These are phyloP conservation scores for Neltuma alba DNA, from an alignment of 306 rosid genomes.

Conservation along the genomic window DNA sequence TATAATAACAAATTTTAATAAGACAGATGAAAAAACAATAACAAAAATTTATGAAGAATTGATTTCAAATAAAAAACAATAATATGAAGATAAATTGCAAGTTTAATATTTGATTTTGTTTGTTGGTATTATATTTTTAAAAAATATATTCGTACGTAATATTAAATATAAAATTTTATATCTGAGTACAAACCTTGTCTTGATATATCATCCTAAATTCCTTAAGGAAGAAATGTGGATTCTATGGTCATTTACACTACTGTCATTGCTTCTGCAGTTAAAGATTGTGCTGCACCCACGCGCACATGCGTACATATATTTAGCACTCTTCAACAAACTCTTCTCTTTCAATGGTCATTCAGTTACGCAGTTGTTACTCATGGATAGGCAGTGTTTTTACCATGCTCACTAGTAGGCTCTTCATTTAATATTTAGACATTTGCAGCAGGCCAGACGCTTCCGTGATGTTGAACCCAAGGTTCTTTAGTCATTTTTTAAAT, in stretches of 20 bases:
- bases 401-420: neutral
- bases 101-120: neutral
- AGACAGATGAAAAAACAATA: neutral
- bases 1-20: neutral
- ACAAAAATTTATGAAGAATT: neutral
- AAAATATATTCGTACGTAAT: neutral
- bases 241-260: too few species aligned
- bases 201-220: neutral
- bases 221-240: neutral
- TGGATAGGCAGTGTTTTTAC: too few species aligned
- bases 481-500: too few species aligned
- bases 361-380: too few species aligned
- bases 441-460: neutral
- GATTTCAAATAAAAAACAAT: neutral
- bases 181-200: neutral
- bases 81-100: neutral
- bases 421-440: neutral
- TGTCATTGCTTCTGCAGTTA: too few species aligned
- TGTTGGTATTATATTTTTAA: neutral
- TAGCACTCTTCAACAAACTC: too few species aligned
- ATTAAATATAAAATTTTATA: too few species aligned
- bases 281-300: too few species aligned
- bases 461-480: neutral
- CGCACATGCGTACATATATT: too few species aligned
- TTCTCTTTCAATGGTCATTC: too few species aligned